Conservation (phyloP, 257 asterid species). For the Asclepias syriaca region DNA sequence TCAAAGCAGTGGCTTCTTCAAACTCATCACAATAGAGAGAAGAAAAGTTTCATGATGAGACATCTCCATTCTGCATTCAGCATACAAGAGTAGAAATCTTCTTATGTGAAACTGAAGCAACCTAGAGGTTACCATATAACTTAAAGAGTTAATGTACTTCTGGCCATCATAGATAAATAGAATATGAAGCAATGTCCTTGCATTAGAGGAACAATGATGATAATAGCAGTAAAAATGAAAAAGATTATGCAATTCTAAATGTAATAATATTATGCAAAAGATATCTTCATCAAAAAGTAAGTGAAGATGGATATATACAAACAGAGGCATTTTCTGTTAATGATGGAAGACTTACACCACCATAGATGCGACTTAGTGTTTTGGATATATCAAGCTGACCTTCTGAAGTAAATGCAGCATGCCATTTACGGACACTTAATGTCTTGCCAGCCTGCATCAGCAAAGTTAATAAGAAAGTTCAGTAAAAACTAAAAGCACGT, state of each 20-base stretch:
- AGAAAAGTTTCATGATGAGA: background rate
- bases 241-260: background rate
- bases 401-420: slow-evolving; percentile 67
- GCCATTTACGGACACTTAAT: slow-evolving; percentile 88
- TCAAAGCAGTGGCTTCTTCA: background rate
- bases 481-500: slow-evolving; percentile 22
- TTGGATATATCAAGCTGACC: slow-evolving; percentile 81
- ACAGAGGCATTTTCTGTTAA: slow-evolving; percentile 4
- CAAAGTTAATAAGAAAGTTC: slow-evolving; percentile 18
- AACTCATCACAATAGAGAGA: background rate
- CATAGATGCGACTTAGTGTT: slow-evolving; percentile 73
- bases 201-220: background rate
- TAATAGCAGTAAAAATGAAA: background rate
- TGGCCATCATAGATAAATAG: background rate
- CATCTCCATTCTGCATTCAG: background rate
- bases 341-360: slow-evolving; percentile 57
- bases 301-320: background rate
- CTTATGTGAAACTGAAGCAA: background rate
- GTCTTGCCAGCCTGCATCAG: slow-evolving; percentile 78
- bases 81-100: background rate
- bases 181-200: background rate
- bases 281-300: background rate
- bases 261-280: background rate
- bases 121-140: background rate
- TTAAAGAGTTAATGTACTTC: background rate